phyloP scores from a whole-genome alignment of 768 basidiomycete genomes.

The Serendipita sp. region DNA sequence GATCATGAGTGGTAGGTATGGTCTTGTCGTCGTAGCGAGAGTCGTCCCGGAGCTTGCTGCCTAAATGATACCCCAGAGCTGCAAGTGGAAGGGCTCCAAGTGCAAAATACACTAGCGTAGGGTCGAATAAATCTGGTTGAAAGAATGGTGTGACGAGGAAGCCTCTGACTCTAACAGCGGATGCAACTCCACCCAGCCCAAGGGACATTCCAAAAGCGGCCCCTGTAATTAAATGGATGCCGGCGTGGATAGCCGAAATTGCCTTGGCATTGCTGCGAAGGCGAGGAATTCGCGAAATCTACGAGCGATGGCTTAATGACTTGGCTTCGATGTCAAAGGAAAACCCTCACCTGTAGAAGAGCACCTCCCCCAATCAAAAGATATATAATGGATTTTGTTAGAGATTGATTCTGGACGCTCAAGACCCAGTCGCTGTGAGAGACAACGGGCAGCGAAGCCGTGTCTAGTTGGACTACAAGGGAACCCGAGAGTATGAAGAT shows the following conservation, averaged over 20 bases:
- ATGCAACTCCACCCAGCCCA: conserved; percentile 37
- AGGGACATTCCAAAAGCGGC: conserved; percentile 40
- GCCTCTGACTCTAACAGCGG: conserved; percentile 32
- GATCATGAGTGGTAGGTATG: not conserved
- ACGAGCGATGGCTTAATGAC: too few species aligned
- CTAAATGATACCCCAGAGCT: conserved; percentile 19
- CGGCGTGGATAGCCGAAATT: not conserved
- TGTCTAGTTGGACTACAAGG: conserved; percentile 11
- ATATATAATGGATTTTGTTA: too few species aligned
- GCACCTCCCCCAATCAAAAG: too few species aligned
- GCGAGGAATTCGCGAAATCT: too few species aligned
- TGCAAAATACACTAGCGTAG: conserved; percentile 39
- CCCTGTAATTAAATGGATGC: conserved; percentile 24
- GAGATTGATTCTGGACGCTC: not conserved
- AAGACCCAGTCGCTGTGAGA: conserved; percentile 22
- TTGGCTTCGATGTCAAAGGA: too few species aligned
- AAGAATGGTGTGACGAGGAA: conserved; percentile 39
- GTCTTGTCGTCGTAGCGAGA: not conserved
- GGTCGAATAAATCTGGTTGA: conserved; percentile 32
- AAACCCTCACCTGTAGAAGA: too few species aligned
- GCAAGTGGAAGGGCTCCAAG: conserved; percentile 34
- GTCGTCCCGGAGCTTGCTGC: not conserved
- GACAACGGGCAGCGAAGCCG: conserved; percentile 22
- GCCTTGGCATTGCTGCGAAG: too few species aligned
- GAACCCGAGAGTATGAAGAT: conserved; percentile 37